Percentiles rank a stretch among this genome's conserved stretches.
Evolutionary conservation across 495 filamentous ascomycete species (phyloP).

Genomic region (Bacidia rubella): DNA sequence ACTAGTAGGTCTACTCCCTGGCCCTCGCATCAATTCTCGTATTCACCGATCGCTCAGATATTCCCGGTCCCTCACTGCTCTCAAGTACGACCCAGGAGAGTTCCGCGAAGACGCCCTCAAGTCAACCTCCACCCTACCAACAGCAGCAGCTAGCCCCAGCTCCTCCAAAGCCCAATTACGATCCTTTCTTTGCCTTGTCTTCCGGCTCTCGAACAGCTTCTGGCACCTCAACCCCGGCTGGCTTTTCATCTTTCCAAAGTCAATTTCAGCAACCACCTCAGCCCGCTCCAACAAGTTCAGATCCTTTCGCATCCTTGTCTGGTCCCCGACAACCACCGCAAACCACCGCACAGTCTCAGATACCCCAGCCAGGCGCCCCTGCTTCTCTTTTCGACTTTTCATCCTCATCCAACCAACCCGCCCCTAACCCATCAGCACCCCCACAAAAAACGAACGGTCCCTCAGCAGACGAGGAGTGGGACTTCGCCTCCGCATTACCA

Average conservation of each 20-base stretch:
- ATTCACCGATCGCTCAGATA: constrained; percentile 26
- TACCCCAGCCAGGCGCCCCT: constrained; percentile 14
- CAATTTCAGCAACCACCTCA: constrained; percentile 24
- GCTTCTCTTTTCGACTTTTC: constrained; percentile 32
- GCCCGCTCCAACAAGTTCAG: constrained; percentile 29
- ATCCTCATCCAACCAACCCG: constrained; percentile 15
- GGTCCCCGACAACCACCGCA: constrained; percentile 29
- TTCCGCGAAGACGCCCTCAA: constrained; percentile 32
- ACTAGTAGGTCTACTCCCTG: constrained; percentile 34
- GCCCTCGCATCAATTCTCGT: not conserved
- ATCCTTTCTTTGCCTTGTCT: constrained; percentile 42
- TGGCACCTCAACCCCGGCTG: constrained; percentile 35
- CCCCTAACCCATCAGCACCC: constrained; percentile 7
- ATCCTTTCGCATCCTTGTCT: constrained; percentile 61
- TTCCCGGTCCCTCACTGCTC: constrained; percentile 49
- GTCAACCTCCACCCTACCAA: constrained; percentile 24
- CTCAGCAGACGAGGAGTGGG: constrained; percentile 69
- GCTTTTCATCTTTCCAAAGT: constrained; percentile 19
- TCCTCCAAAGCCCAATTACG: constrained; percentile 41
- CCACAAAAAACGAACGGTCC: constrained; percentile 21
- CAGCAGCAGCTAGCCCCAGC: constrained; percentile 25
- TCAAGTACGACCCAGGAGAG: constrained; percentile 48
- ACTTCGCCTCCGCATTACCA: constrained; percentile 77
- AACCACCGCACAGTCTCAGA: constrained; percentile 23
- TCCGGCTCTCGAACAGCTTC: constrained; percentile 31